A percentile compares a stretch with the other conserved stretches of the same genome.
Evolutionary conservation across 1,284 basidiomycete species (phyloP).

Genomic region (Phenoliferia sp.): DNA sequence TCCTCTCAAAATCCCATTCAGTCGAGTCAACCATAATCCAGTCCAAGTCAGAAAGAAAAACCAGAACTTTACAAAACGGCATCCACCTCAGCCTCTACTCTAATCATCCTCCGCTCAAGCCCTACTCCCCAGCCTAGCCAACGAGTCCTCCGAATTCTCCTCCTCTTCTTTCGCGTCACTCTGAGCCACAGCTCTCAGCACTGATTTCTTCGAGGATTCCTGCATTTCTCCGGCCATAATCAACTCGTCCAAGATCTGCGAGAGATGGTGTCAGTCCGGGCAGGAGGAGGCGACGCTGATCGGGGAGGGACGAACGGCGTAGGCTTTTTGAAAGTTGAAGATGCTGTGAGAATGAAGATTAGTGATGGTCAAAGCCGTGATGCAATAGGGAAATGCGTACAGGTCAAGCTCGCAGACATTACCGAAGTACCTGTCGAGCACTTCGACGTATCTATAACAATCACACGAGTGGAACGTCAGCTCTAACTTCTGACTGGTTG

Average conservation of each 20-base stretch:
- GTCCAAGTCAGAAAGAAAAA: too few relatives aligned
- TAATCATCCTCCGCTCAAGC: too few relatives aligned
- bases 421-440: slow-evolving; percentile 98
- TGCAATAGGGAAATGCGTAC: slow-evolving; percentile 48
- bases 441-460: slow-evolving; percentile 77
- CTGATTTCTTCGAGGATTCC: slow-evolving; percentile 97
- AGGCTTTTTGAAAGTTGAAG: slow-evolving; percentile 98
- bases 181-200: slow-evolving; percentile 65
- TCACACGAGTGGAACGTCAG: not conserved
- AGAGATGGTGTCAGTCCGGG: slow-evolving; percentile 12
- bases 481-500: not conserved
- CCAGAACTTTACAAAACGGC: too few relatives aligned
- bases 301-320: slow-evolving; percentile 59
- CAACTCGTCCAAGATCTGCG: slow-evolving; percentile 88
- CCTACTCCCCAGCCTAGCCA: slow-evolving; percentile 14
- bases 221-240: slow-evolving; percentile 98
- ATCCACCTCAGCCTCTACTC: too few relatives aligned
- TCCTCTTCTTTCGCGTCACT: slow-evolving; percentile 38
- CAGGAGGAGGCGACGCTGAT: slow-evolving; percentile 14
- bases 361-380: not conserved
- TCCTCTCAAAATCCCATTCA: too few relatives aligned
- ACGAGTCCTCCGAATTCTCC: slow-evolving; percentile 19
- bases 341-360: slow-evolving; percentile 54
- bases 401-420: slow-evolving; percentile 96
- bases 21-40: too few relatives aligned